These are phyloP conservation scores for Penicillium diatomitis DNA, from an alignment of 495 filamentous ascomycete genomes.

Conservation along the genomic window DNA sequence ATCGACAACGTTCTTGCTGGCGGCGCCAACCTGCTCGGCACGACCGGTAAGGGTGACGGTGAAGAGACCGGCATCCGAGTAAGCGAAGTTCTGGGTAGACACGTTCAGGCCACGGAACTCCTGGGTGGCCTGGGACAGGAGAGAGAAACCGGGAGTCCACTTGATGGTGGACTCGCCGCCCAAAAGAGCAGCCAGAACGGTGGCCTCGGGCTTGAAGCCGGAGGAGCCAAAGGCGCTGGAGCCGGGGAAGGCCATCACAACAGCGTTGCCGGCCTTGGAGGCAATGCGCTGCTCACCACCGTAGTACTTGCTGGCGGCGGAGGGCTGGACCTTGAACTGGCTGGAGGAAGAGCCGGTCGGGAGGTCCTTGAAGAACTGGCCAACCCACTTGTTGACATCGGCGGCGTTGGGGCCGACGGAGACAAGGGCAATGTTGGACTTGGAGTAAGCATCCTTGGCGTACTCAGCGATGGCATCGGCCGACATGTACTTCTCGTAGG, in stretches of 20 bases:
- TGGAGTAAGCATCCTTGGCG: conserved; percentile 68
- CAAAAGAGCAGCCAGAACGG: conserved; percentile 80
- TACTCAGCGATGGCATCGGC: conserved; percentile 60
- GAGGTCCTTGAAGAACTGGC: conserved; percentile 67
- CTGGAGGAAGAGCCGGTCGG: conserved; percentile 28
- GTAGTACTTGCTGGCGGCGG: conserved; percentile 65
- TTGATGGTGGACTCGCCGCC: conserved; percentile 88
- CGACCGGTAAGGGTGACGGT: conserved; percentile 68
- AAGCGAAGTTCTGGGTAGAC: conserved; percentile 65
- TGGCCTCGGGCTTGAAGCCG: conserved; percentile 78
- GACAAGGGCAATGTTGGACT: conserved; percentile 83
- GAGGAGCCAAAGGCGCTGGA: conserved; percentile 62
- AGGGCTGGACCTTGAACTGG: conserved; percentile 32
- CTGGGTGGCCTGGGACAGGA: conserved; percentile 69
- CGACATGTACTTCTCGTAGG: conserved; percentile 68
- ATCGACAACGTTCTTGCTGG: conserved; percentile 56
- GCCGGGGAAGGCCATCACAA: conserved; percentile 88
- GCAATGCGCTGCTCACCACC: conserved; percentile 90
- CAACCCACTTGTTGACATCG: conserved; percentile 82
- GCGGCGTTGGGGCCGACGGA: conserved; percentile 73
- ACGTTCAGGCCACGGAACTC: conserved; percentile 55
- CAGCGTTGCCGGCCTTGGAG: conserved; percentile 59
- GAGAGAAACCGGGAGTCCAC: conserved; percentile 87
- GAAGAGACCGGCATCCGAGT: conserved; percentile 91
- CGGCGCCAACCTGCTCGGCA: conserved; percentile 56